Evolutionary conservation across 805 yeast genomes (phyloP).

Genomic region (Yarrowia porcina): DNA sequence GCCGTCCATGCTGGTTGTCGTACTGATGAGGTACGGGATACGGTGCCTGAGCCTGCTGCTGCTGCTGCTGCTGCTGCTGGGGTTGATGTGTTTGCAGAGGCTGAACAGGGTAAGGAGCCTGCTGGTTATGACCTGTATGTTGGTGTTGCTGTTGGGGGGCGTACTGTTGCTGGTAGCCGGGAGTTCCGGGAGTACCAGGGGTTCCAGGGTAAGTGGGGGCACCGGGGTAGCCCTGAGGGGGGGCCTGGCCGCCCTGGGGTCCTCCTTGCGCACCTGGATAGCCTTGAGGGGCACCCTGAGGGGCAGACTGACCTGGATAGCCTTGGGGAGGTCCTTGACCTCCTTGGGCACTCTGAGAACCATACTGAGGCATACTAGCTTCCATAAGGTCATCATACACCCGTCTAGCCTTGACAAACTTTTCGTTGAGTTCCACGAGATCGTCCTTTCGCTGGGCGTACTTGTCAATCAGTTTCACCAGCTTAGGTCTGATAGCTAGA

Average conservation of each 20-base stretch:
- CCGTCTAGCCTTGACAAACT: conserved; percentile 64
- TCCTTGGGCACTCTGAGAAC: no score
- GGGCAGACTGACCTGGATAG: not conserved
- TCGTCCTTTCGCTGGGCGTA: conserved; percentile 77
- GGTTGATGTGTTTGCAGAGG: not conserved
- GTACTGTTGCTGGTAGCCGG: not conserved
- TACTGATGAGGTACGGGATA: conserved; percentile 1
- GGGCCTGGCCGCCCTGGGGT: no score
- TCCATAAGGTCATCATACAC: conserved; percentile 69
- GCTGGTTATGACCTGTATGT: not conserved
- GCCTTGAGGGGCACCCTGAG: not conserved
- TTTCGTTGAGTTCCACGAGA: conserved; percentile 63
- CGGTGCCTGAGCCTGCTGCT: not conserved
- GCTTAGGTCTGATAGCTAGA: conserved; percentile 66
- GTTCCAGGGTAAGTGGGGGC: not conserved
- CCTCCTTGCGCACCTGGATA: no score
- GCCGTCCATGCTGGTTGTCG: not conserved
- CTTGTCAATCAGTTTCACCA: conserved; percentile 73
- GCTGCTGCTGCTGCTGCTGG: not conserved
- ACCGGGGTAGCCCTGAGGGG: no score
- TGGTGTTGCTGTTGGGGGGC: not conserved
- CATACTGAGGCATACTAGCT: conserved; percentile 38
- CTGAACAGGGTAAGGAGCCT: conserved; percentile 11
- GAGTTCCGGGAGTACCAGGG: not conserved
- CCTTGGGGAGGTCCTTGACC: no score